Evolutionary conservation across 345 rosid species (phyloP).

Genomic region (Clausena lansium): DNA sequence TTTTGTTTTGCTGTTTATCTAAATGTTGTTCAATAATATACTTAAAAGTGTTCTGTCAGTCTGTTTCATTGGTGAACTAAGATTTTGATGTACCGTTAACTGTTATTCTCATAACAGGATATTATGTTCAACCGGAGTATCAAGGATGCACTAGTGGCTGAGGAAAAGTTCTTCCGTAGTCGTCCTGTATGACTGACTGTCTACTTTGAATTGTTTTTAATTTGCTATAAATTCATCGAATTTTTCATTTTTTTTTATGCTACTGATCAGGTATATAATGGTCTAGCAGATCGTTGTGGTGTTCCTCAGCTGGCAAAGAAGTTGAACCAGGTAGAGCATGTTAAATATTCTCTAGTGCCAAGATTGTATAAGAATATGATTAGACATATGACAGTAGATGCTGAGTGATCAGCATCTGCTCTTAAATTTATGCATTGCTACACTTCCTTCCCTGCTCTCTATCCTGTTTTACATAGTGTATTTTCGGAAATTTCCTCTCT

Average conservation of each 20-base stretch:
- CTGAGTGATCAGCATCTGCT: neutral
- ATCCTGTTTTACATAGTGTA: neutral
- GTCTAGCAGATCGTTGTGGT: conserved; percentile 93
- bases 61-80: neutral
- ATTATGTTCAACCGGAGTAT: conserved; percentile 77
- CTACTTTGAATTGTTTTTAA: conserved; percentile 10
- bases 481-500: neutral
- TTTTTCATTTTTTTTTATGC: neutral
- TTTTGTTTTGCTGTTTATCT: neutral
- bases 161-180: conserved; percentile 90
- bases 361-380: neutral
- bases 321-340: conserved; percentile 72
- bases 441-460: neutral
- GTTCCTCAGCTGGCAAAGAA: conserved; percentile 92
- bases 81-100: conserved; percentile 12
- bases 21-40: neutral
- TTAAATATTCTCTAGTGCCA: conserved; percentile 10
- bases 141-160: conserved; percentile 88
- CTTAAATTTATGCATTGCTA: neutral
- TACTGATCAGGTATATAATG: conserved; percentile 58
- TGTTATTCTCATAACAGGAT: conserved; percentile 47
- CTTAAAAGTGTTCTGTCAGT: neutral
- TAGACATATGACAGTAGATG: neutral
- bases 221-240: conserved; percentile 12
- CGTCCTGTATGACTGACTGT: conserved; percentile 66